Base-by-base conservation (phyloP, 2,329 filamentous ascomycete species). In the Aureobasidium melanogenum region DNA sequence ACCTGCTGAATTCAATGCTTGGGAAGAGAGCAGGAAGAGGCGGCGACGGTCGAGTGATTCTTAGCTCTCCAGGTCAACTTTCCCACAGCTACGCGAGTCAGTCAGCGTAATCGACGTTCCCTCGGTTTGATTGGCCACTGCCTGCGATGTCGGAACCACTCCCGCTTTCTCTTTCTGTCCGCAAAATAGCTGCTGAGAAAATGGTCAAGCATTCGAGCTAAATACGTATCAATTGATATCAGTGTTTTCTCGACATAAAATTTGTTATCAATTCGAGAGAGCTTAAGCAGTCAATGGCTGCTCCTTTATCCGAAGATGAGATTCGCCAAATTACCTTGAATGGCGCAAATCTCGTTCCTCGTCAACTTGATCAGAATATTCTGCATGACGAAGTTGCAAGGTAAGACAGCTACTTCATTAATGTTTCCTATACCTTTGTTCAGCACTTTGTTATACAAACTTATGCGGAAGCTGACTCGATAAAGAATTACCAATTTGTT, bases 61-160 rank as follows among this genome's bases (percentile, higher is more conserved):
- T 10, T 8, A 58, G 30, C 55, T 58, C 55, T 58, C 56, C 39
- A 60, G 46, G 34, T 50, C 56, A 34, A 61, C 59, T 61, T 61
- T 61, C 59, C 56, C 56, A 9, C n/a, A 19, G 30, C 32, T 61
- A 22, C 59, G 30, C 59, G 59, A 61, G 59, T 61, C 59, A 61
- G 39, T 47, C 59, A 9, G 39, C 30, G 41, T 24, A 47, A 47
- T 54, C 47, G 28, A 32, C 43, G 48, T 56, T 10, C 17, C 8
- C 28, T 22, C 10, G 4, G 14, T 41, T 26, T 61, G 48, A 61
- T 61, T 61, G 59, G 59, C 34, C 34, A 22, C 8, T 12, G 24
- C 6, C 34, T 9, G 32, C 56, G 56, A 60, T 60, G 24, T 60
- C 56, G 56, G 3, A 60, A 59, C 28, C 46, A 60, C n/a, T 17